Conservation (phyloP, 345 rosid genomes). For the Eucalyptus marginata region DNA sequence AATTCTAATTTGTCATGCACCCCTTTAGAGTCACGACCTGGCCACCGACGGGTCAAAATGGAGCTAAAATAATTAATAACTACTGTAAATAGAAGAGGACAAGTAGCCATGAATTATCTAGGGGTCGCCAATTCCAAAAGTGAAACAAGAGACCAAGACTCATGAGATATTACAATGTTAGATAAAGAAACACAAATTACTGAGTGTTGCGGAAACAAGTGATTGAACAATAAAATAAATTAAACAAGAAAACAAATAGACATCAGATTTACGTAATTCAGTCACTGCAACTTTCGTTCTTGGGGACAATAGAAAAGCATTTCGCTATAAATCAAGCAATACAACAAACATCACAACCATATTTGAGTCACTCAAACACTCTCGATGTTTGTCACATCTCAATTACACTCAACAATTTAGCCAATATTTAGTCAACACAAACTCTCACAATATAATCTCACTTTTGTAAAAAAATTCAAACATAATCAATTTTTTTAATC, state of each 20-base stretch:
- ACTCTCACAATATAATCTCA: fast-evolving
- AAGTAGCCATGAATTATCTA: background rate
- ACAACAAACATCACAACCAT: background rate
- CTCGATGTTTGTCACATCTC: fast-evolving
- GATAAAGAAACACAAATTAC: background rate
- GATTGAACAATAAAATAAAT: background rate
- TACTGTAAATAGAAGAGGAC: background rate
- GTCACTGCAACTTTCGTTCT: fast-evolving
- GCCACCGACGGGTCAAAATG: background rate
- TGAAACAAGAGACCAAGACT: background rate
- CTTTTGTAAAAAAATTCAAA: fast-evolving
- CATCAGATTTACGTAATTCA: fast-evolving
- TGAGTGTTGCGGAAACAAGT: background rate
- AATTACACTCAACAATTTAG: background rate
- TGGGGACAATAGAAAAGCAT: fast-evolving
- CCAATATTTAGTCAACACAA: background rate
- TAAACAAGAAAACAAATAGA: background rate
- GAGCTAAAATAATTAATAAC: background rate
- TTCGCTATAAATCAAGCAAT: fast-evolving
- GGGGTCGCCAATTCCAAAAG: background rate
- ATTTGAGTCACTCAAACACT: background rate
- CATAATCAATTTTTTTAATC: background rate
- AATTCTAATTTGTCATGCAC: too few relatives aligned
- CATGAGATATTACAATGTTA: background rate
- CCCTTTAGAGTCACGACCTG: background rate